phyloP scores from a whole-genome alignment of 2,329 filamentous ascomycete genomes.

The Nigrospora oryzae region DNA sequence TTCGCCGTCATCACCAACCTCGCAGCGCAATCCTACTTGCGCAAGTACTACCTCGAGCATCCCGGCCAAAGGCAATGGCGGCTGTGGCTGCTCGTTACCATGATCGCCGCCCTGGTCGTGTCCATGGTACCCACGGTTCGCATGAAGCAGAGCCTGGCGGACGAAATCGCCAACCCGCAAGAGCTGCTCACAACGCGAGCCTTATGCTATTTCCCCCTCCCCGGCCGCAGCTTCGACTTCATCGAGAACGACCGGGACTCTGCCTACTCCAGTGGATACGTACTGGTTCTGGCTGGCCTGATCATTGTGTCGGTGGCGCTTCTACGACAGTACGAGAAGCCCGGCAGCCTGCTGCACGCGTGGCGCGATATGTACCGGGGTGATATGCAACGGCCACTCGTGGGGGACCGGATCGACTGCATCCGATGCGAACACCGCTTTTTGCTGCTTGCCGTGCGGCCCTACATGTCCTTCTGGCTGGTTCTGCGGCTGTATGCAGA shows the following conservation, averaged over 20 bases:
- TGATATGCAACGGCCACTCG: slow-evolving; percentile 10
- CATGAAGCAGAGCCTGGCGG: slow-evolving; percentile 9
- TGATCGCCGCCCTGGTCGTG: slow-evolving; percentile 10
- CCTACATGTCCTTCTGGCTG: slow-evolving; percentile 14
- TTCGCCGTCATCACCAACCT: slow-evolving; percentile 15
- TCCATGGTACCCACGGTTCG: slow-evolving; percentile 15
- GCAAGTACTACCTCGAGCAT: slow-evolving; percentile 10
- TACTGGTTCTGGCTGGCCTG: slow-evolving; percentile 7
- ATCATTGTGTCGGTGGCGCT: slow-evolving; percentile 1
- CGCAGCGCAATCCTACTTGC: slow-evolving; percentile 11
- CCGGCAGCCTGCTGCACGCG: slow-evolving; percentile 9
- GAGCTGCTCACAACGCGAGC: slow-evolving; percentile 10
- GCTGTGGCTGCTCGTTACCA: slow-evolving; percentile 8
- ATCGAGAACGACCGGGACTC: background rate
- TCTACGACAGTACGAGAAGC: slow-evolving; percentile 4
- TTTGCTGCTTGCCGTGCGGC: slow-evolving; percentile 13
- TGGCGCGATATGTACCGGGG: slow-evolving; percentile 14
- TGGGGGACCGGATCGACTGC: slow-evolving; percentile 11
- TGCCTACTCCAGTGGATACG: slow-evolving; percentile 5
- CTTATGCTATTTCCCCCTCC: slow-evolving; percentile 13
- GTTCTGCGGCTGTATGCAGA: slow-evolving; percentile 14
- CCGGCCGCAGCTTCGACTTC: slow-evolving; percentile 5
- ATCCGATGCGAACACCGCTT: slow-evolving; percentile 16
- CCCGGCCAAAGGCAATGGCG: slow-evolving; percentile 12
- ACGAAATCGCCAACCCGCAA: slow-evolving; percentile 6